Evolutionary conservation across 2,329 filamentous ascomycete species (phyloP).

Genomic region (Cyphellophora attinorum): DNA sequence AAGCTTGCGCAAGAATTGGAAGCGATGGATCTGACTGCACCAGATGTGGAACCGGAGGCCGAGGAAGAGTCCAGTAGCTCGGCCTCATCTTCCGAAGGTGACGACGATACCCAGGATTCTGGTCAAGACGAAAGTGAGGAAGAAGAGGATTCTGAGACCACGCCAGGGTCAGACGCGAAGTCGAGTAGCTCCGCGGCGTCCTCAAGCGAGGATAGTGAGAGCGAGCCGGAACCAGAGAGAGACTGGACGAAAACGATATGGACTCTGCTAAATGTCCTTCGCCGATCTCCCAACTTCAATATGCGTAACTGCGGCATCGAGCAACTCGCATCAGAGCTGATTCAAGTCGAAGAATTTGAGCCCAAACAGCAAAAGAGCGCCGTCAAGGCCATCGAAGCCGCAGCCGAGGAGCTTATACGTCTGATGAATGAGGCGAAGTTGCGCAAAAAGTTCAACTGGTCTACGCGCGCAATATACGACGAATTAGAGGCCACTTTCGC

Average conservation of each 20-base stretch:
- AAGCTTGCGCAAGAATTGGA: slow-evolving; percentile 6
- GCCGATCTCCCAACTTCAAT: slow-evolving; percentile 17
- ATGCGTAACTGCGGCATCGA: slow-evolving; percentile 19
- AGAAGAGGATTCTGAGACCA: slow-evolving; percentile 12
- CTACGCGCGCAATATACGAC: slow-evolving; percentile 18
- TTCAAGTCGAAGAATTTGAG: slow-evolving; percentile 13
- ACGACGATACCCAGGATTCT: slow-evolving; percentile 5
- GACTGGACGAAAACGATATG: slow-evolving; percentile 19
- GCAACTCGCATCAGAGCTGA: slow-evolving; percentile 14
- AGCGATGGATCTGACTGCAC: neutral
- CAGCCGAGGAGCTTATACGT: slow-evolving; percentile 14
- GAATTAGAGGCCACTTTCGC: slow-evolving; percentile 19
- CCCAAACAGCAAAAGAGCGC: slow-evolving; percentile 13
- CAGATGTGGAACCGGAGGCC: slow-evolving; percentile 29
- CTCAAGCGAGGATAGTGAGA: slow-evolving; percentile 20
- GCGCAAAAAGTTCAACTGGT: slow-evolving; percentile 21
- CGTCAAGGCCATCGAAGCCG: slow-evolving; percentile 15
- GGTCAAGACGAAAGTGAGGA: slow-evolving; percentile 20
- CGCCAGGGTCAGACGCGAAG: slow-evolving; percentile 2
- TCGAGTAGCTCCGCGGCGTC: neutral
- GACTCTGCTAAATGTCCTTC: slow-evolving; percentile 18
- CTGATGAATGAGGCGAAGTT: slow-evolving; percentile 20
- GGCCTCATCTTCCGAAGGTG: slow-evolving; percentile 14
- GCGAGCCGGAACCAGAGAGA: slow-evolving; percentile 14
- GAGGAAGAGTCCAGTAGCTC: slow-evolving; percentile 21